Evolutionary conservation across 225 moss, liverwort and hornwort genomes (phyloP), one percentile per base, ranked within the genome.

Genomic region (Physcomitrium patens): DNA sequence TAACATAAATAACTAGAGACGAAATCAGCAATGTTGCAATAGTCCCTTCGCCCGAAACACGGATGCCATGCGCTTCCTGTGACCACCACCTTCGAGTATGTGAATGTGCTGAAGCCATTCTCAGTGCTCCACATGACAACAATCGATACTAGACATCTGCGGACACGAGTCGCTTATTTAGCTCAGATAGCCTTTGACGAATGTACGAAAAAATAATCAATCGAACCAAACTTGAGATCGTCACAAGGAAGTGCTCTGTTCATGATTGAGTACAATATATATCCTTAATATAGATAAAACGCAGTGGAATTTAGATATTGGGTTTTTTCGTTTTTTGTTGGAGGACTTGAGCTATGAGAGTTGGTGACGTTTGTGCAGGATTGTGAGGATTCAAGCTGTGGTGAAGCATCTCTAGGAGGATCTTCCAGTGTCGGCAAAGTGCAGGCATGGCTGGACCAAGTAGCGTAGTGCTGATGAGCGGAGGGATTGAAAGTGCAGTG

Each of bases 401-500:
- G 64, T 69, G 74, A 70, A 69, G 51, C 31, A 37, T 37, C 37
- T 60, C 3, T 2, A 6, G 9, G 9, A 51, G 12, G 12, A 12
- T 59, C 11, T 56, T 43, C 41, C 4, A 22, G 8, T 28, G 28
- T 28, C 58, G 37, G 47, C 28, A 13, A n/a, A 17, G 7, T 43
- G 22, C 9, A 58, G 73, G 67, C 47, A 88, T 88, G 88, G 51
- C 84, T 7, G 81, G 91, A 71, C 10, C 68, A 27, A 69, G 71
- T 9, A 57, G 71, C 55, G 88, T 86, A 66, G 82, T 89, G 72
- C 76, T 91, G 43, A 89, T 82, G 77, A 91, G 91, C 27, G 91
- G 89, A 16, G 91, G 88, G 22, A 82, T 91, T 18, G 91, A 91
- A 80, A 91, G 91, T 68, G 89, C 91, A 8, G 82, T 77, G 64